Percentiles rank a stretch among this genome's conserved stretches.
Conservation (phyloP, 768 basidiomycete genomes). For the Porpolomopsis calyptriformis region DNA sequence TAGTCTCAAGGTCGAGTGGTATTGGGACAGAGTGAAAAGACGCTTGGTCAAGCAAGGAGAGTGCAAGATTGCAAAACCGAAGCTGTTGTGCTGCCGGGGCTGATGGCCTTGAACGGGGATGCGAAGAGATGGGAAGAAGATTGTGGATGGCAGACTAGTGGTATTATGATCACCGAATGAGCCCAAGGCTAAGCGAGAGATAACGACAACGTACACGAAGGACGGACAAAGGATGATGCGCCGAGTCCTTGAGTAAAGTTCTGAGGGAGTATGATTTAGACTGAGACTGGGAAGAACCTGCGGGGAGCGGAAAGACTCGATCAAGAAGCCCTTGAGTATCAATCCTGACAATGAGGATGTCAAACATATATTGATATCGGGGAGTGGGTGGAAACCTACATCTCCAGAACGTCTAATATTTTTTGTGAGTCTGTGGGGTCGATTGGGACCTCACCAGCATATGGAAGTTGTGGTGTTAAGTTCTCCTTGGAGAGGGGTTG, state of each 20-base stretch:
- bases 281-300: conserved; percentile 30
- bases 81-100: conserved; percentile 58
- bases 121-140: conserved; percentile 57
- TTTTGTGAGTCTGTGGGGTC: conserved; percentile 33
- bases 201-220: conserved; percentile 38
- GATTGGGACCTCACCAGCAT: conserved; percentile 40
- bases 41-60: conserved; percentile 62
- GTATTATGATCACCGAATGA: conserved; percentile 6
- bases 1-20: conserved; percentile 34
- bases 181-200: conserved; percentile 11
- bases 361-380: not conserved
- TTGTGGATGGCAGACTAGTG: conserved; percentile 52
- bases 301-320: conserved; percentile 56
- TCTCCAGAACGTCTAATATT: conserved; percentile 44
- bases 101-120: conserved; percentile 53
- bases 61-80: conserved; percentile 64
- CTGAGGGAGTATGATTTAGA: conserved; percentile 40
- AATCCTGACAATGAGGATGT: conserved; percentile 29
- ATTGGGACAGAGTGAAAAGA: conserved; percentile 38
- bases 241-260: conserved; percentile 41
- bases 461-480: conserved; percentile 18
- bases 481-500: not conserved
- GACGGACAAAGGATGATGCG: conserved; percentile 42
- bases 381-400: conserved; percentile 24
- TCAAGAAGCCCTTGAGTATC: conserved; percentile 72